Evolutionary conservation across 2,329 filamentous ascomycete genomes (phyloP), one percentile per base, ranked within the genome.

Genomic region (Aspergillus ochraceus): DNA sequence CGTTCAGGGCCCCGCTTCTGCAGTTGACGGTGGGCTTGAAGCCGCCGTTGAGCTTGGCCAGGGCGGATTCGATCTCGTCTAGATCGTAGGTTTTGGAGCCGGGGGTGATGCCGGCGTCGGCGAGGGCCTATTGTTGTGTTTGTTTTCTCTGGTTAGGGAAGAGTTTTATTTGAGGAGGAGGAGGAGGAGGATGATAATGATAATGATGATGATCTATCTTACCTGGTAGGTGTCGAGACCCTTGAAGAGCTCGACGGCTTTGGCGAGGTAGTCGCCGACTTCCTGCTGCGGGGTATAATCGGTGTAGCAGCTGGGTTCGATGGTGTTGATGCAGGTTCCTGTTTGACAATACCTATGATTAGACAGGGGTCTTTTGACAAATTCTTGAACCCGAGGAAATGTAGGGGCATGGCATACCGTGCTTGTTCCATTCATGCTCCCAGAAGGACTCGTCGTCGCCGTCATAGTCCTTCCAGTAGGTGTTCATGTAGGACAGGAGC

Each of bases 371-470:
- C 42, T 19, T n/a, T 1, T 10, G 29, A 51, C 36, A 20, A 17
- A 11, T 20, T 22, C 11, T 12, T 11, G n/a, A 9, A n/a, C 26
- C n/a, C 9, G 17, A 22, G 4, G 14, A 24, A 12, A 24, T 4
- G 22, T 24, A 4, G 26, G 26, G 26, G 2, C 26, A 1, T 29
- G 19, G 54, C 53, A n/a, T 60, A 68, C 72, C 89, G 72, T 91
- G 88, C 73, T 89, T 90, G 72, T 82, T 81, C 84, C 87, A 91
- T 70, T 91, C 88, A 74, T 90, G 87, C 66, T 85, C 81, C 88
- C 88, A 91, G 67, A 91, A 84, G 29, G 69, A 74, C 66, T 86
- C 83, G 65, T 83, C 80, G 30, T 82, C 71, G 47, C 83, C 84
- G 45, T 80, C 64, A 70, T 84, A 80, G 67, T 83, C 81, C 65